Evolutionary conservation across 257 asterid genomes (phyloP), one percentile per base, ranked within the genome.

Genomic region (Primulina eburnea): DNA sequence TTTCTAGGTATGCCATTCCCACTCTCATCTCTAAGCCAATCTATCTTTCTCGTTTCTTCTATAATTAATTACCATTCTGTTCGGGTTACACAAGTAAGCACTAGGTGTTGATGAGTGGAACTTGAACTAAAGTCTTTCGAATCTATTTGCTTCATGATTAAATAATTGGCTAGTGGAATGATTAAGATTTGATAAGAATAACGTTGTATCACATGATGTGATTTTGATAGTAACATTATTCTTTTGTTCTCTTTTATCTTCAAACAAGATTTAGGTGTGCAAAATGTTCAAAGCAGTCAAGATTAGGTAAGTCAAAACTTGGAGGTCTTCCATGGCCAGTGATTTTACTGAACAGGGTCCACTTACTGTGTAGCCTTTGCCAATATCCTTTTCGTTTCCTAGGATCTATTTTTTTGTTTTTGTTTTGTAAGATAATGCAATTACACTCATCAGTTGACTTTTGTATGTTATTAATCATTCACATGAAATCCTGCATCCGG

Each of bases 1-100:
- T 93, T 93, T 71, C 97, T 93, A 4, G 99, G 99, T 93, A 86
- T 11, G 84, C 67, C 60, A 32, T 6, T 30, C 53, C 57, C 70
- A 65, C 67, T 64, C 40, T 43, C 53, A 43, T 43, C n/a, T 12
- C 53, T 43, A 11, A 11, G 53, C 12, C 3, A 6, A 43, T 43
- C 6, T 12, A 43, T 12, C 53, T 43, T 43, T 12, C n/a, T 43
- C 53, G 8, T 43, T 43, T 43, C 53, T 43, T 43, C 53, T 11
- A 43, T 10, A 43, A 2, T 43, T 43, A 43, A 43, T 38, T 38
- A 38, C 50, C 4, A 14, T 38, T 9, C 50, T 9, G n/a, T 40
- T 2, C 5, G 52, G 52, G 52, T 40, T 10, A 40, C 17, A 40
- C 53, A 43, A 43, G 6, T 11, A 12, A 43, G 53, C 53, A 43